Evolutionary conservation across 75 land plant species (phyloP).

Genomic region (Cryptomeria japonica): DNA sequence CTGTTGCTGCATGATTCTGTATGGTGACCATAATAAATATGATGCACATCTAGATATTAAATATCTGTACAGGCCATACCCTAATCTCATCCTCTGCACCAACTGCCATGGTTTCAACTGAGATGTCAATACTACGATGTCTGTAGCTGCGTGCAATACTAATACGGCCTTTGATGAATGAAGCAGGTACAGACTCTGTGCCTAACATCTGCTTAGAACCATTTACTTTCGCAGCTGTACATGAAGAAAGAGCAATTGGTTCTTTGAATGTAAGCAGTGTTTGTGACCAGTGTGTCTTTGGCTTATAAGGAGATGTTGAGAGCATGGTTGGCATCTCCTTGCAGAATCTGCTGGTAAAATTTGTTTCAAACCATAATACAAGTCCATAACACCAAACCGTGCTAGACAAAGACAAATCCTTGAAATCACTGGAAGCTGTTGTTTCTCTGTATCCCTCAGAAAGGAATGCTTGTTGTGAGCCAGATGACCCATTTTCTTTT

Average conservation of each 20-base stretch:
- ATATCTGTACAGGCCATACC: slow-evolving; percentile 77
- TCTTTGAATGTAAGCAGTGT: slow-evolving; percentile 86
- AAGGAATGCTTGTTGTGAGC: neutral
- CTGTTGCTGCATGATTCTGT: neutral
- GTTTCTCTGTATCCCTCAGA: neutral
- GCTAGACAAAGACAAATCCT: slow-evolving; percentile 9
- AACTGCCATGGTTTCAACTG: slow-evolving; percentile 63
- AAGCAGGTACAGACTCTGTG: slow-evolving; percentile 50
- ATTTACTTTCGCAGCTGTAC: slow-evolving; percentile 14
- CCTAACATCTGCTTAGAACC: slow-evolving; percentile 25
- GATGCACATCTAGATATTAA: slow-evolving; percentile 26
- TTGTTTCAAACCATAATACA: slow-evolving; percentile 95
- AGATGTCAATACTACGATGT: slow-evolving; percentile 90
- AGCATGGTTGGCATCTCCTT: slow-evolving; percentile 64
- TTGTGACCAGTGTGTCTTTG: slow-evolving; percentile 93
- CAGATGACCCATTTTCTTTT: slow-evolving; percentile 1
- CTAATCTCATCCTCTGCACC: slow-evolving; percentile 41
- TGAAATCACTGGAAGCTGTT: slow-evolving; percentile 5
- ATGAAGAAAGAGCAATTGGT: slow-evolving; percentile 62
- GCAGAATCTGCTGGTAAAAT: slow-evolving; percentile 82
- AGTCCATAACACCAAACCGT: slow-evolving; percentile 75
- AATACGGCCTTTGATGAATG: slow-evolving; percentile 49
- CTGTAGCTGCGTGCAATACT: slow-evolving; percentile 72
- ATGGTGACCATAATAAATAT: neutral
- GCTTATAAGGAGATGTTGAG: slow-evolving; percentile 82